Evolutionary conservation across 495 filamentous ascomycete species (phyloP).

Genomic region (Tuber brumale): DNA sequence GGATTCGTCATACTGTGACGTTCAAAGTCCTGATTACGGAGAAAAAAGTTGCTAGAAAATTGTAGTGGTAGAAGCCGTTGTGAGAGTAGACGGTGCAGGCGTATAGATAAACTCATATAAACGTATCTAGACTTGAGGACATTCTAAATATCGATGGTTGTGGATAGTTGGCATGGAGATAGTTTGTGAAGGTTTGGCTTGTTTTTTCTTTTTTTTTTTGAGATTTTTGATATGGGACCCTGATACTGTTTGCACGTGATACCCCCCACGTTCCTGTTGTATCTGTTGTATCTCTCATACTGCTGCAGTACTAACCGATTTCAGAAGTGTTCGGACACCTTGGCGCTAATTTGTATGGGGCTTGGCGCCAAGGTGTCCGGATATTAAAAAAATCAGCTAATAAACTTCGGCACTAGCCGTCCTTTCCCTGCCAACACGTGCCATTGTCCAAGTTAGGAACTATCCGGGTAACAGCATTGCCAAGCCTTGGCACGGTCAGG

Average conservation of each 20-base stretch:
- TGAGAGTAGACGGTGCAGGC: neutral
- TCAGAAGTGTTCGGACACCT: no score
- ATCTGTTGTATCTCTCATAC: neutral
- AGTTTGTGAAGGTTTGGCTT: neutral
- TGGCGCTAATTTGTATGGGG: no score
- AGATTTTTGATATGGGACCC: neutral
- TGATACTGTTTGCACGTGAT: neutral
- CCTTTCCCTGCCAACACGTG: neutral
- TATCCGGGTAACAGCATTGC: neutral
- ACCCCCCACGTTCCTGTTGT: neutral
- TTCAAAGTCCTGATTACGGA: neutral
- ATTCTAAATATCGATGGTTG: neutral
- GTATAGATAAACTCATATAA: neutral
- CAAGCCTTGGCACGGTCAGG: neutral
- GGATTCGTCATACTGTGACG: slow-evolving; percentile 2
- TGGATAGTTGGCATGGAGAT: neutral
- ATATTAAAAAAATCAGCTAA: no score
- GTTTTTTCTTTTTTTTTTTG: no score
- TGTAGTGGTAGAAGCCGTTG: neutral
- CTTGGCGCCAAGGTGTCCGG: no score
- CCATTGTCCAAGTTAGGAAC: neutral
- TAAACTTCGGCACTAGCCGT: neutral
- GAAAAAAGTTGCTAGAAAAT: neutral
- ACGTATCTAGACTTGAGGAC: neutral
- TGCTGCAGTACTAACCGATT: no score